Base-by-base conservation (phyloP, 2,329 filamentous ascomycete species). In the Esteya vermicola region DNA sequence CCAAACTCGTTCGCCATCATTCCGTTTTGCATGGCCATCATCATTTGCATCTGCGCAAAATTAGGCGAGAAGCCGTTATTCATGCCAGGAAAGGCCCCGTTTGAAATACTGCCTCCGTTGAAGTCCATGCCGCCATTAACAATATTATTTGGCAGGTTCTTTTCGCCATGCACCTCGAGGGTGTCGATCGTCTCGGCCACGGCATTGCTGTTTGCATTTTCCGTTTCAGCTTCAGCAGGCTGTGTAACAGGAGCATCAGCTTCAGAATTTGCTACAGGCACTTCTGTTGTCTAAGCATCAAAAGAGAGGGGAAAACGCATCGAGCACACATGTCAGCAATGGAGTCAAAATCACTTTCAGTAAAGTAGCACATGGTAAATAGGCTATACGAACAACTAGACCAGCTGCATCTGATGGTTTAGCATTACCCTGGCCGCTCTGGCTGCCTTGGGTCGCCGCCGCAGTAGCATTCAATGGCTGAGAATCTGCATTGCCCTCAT, bases 1-100 rank as follows among this genome's bases (percentile, higher is more conserved):
- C 63, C 64, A 43, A 77, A 78, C 3, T 61, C 60, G 48, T 62
- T 65, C 23, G 65, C 57, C 33, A 64, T 64, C 70, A 78, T 78
- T 49, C 73, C 72, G 52, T 81, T 72, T 60, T 81, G 70, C 81
- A 85, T 72, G 59, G 75, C 66, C 76, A 82, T 80, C 78, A 84
- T 74, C 76, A 75, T 75, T 58, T 84, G 80, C 76, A 88, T 84
- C 67, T 81, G 76, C 54, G 76, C 81, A 59, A 83, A 78, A 51
- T 81, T 77, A 43, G 70, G 72, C 46, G 69, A 68, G 9, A 41
- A 35, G 33, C 34, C 43, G 31, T 18, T 31, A 52, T 68, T 70
- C 68, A 78, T 75, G 47, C 66, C 68, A 21, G 68, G 56, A 48
- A 78, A 77, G 46, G 60, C 61, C 44, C 65, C 64, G 47, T 63